Evolutionary conservation across 1,139 yeast species (phyloP), one percentile per base, ranked within the genome.

Genomic region (Blastobotrys capitulatus): DNA sequence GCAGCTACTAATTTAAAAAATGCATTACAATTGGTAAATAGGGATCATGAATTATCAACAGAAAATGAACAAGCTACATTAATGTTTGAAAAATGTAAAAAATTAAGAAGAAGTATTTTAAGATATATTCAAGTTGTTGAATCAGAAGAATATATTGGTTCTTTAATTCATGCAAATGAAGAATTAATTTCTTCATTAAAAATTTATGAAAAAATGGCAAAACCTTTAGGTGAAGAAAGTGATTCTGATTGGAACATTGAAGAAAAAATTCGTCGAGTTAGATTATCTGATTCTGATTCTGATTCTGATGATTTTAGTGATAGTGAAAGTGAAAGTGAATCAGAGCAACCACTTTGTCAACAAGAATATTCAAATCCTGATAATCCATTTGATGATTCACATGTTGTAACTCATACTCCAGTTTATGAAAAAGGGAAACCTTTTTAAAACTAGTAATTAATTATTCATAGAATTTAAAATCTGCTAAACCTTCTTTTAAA

Each of bases 101-200:
- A 78, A 18, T 77, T 86, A 50, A 79, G 98, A 65, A 77, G 95
- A 54, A 81, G 79, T 58, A 81, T 92, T 16, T 73, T 92, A 58
- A 74, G 88, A 56, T 89, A 89, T 64, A 74, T 92, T 55, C 97
- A 92, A 67, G 75, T 80, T 51, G 86, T 88, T 38, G 85, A 85
- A 39, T 75, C 75, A 40, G 97, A 89, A 57, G 96, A 87, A 62
- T 85, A 83, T 57, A 70, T 92, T 58, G 97, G 97, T 9, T 78
- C 90, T 46, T 74, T 92, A 57, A 79, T 92, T 53, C 84, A 80
- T 56, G 95, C 96, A 45, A 92, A 92, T 64, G 98, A 92, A 60
- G 90, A 85, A 61, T 75, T 92, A 55, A 95, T 92, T 10, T 72
- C 72, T 5, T 83, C 89, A 0, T 75, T 92, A 60, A 80, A 82